Conservation (phyloP, 257 asterid genomes). For the Solanum paucissectum region DNA sequence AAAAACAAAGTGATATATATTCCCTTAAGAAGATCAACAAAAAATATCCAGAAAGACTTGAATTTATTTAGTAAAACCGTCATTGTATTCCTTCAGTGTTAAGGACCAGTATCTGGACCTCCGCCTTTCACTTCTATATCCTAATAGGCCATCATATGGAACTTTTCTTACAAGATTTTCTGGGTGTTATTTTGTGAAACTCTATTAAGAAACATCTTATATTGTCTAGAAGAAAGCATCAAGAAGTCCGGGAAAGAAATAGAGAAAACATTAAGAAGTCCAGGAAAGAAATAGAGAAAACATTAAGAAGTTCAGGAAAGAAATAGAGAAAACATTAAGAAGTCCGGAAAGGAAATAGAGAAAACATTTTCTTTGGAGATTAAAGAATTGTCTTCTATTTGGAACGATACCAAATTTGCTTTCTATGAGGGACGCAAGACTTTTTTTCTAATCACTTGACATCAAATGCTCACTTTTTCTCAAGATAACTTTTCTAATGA, state of each 20-base stretch:
- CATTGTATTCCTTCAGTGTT: background rate
- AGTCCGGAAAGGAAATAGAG: too few species aligned
- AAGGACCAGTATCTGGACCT: background rate
- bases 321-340: too few species aligned
- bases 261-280: background rate
- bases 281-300: background rate
- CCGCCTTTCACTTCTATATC: background rate
- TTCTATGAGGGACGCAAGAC: background rate
- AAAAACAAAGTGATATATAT: conserved; percentile 1
- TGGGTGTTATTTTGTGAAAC: background rate
- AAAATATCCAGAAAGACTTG: background rate
- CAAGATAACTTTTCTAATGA: background rate
- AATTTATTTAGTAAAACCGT: background rate
- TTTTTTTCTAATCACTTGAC: background rate
- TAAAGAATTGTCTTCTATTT: background rate
- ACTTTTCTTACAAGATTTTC: background rate
- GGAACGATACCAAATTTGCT: background rate
- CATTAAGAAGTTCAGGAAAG: too few species aligned
- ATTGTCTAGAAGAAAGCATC: background rate
- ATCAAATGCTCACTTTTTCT: background rate
- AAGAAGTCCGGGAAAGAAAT: background rate
- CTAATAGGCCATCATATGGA: background rate
- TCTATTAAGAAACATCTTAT: background rate
- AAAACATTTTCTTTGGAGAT: background rate
- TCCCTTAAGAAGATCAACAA: background rate